Evolutionary conservation across 2,329 filamentous ascomycete species (phyloP).

Genomic region (Colletotrichum liriopes): DNA sequence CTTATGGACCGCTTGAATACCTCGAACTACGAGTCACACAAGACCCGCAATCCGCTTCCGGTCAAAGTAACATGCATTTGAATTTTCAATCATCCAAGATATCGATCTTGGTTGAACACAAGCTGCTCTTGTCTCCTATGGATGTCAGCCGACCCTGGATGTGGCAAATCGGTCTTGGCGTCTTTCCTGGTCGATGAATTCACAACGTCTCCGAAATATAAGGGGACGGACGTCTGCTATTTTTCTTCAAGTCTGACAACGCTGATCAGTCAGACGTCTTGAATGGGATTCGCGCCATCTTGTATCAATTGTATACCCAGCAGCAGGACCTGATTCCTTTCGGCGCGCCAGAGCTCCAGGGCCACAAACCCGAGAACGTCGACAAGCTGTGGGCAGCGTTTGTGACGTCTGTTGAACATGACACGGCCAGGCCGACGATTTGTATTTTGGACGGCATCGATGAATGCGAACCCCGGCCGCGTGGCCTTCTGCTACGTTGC

Average conservation of each 20-base stretch:
- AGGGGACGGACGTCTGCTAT: conserved; percentile 29
- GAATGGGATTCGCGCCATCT: conserved; percentile 21
- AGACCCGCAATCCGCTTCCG: conserved; percentile 36
- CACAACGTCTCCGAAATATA: background rate
- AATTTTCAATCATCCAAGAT: conserved; percentile 37
- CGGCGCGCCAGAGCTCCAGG: conserved; percentile 10
- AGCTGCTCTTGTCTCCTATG: conserved; percentile 35
- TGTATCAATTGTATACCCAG: conserved; percentile 40
- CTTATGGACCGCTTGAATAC: conserved; percentile 21
- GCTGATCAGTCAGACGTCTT: conserved; percentile 36
- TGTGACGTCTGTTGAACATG: conserved; percentile 3
- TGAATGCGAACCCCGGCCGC: background rate
- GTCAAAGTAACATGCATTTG: conserved; percentile 43
- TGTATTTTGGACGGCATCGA: conserved; percentile 44
- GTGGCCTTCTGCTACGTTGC: background rate
- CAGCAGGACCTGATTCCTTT: background rate
- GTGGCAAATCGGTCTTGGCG: conserved; percentile 41
- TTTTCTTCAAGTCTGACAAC: conserved; percentile 45
- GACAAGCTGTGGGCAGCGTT: conserved; percentile 26
- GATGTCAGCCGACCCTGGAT: conserved; percentile 43
- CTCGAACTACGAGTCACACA: conserved; percentile 35
- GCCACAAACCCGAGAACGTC: background rate
- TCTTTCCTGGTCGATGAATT: conserved; percentile 42
- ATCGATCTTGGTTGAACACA: conserved; percentile 16
- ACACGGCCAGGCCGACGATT: conserved; percentile 37